These are phyloP conservation scores for Bocquillonia castaneifolia DNA, from an alignment of 441 rosid species.

Conservation along the genomic window DNA sequence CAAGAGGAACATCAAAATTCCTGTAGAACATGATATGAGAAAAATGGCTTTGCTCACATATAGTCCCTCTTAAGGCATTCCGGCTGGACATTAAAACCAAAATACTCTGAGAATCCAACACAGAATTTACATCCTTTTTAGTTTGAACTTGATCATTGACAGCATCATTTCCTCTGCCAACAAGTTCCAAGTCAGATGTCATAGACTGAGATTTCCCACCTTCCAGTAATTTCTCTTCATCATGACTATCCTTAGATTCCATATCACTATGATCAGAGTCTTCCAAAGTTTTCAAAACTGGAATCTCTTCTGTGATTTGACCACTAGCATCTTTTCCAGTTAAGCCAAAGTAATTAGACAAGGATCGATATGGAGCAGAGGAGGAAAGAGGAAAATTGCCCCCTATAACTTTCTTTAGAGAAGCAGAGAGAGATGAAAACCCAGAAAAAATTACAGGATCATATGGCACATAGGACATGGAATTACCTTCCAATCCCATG, in stretches of 20 bases:
- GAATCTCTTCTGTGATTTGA: conserved; percentile 35
- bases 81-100: conserved; percentile 87
- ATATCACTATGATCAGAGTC: conserved; percentile 26
- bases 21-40: conserved; percentile 88
- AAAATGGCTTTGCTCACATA: conserved; percentile 91
- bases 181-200: conserved; percentile 29
- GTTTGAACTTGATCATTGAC: conserved; percentile 31
- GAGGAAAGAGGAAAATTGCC: conserved; percentile 39
- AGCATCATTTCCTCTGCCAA: conserved; percentile 31
- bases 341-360: conserved; percentile 61
- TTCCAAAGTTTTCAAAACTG: conserved; percentile 37
- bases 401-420: conserved; percentile 59
- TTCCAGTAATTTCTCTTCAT: conserved; percentile 37
- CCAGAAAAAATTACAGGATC: conserved; percentile 71
- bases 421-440: conserved; percentile 72
- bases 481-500: conserved; percentile 34
- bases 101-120: conserved; percentile 67
- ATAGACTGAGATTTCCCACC: conserved; percentile 34
- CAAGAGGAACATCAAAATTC: conserved; percentile 83
- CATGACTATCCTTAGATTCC: conserved; percentile 33
- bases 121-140: conserved; percentile 41
- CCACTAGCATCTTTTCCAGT: conserved; percentile 32
- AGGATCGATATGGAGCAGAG: conserved; percentile 39
- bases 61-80: conserved; percentile 54
- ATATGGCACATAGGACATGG: conserved; percentile 64